Conservation (phyloP, 345 rosid species). For the Eucalyptus regnans region DNA sequence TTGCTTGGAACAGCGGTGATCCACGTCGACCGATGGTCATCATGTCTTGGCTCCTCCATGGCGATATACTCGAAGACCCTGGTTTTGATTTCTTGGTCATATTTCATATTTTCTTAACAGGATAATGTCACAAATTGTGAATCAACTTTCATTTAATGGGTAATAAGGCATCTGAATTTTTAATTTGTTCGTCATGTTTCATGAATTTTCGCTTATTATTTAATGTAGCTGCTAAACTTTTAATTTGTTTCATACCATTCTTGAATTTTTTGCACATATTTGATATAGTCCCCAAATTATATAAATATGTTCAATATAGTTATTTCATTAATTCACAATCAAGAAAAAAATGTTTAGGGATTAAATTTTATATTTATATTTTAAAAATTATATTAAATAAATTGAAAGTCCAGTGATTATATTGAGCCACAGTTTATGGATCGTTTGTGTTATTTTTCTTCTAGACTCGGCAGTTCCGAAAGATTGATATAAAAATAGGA, state of each 20-base stretch:
- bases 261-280: fast-evolving
- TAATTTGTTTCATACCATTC: not conserved
- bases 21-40: not conserved
- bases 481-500: not conserved
- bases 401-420: fast-evolving
- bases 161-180: fast-evolving
- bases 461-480: not conserved
- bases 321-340: not conserved
- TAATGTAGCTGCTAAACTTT: too few relatives aligned
- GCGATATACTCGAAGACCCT: not conserved
- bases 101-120: not conserved
- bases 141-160: too few relatives aligned
- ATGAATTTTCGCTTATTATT: too few relatives aligned
- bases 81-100: not conserved
- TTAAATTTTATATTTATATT: not conserved
- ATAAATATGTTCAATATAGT: too few relatives aligned
- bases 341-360: fast-evolving
- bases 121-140: too few relatives aligned
- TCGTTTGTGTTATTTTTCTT: too few relatives aligned
- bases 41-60: not conserved
- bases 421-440: fast-evolving
- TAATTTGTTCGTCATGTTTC: fast-evolving
- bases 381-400: not conserved
- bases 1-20: not conserved
- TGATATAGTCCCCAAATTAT: not conserved